Evolutionary conservation across 257 asterid species (phyloP).

Genomic region (Nicotiana otophora): DNA sequence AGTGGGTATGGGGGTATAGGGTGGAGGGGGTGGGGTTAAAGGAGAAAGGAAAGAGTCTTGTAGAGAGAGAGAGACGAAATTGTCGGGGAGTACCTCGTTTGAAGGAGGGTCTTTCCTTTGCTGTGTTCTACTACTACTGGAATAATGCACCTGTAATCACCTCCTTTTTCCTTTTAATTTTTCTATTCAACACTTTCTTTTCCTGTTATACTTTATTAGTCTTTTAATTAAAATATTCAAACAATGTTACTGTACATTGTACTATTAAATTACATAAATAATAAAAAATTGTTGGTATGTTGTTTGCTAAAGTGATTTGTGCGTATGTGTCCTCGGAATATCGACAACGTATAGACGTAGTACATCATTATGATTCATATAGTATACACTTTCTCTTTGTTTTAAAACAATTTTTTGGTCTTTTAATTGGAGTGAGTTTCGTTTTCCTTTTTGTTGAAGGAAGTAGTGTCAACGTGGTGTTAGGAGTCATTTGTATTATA

Average conservation of each 20-base stretch:
- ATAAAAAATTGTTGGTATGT: not conserved
- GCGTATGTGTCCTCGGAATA: not conserved
- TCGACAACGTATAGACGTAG: not conserved
- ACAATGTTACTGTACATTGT: not conserved
- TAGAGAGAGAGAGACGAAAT: conserved; percentile 1
- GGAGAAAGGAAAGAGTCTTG: not conserved
- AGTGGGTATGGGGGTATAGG: not conserved
- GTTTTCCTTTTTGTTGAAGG: too few species aligned
- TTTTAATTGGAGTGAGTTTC: too few species aligned
- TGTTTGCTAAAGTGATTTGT: not conserved
- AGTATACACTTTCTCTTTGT: too few species aligned
- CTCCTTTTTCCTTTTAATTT: not conserved
- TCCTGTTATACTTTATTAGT: not conserved
- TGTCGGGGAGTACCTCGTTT: conserved; percentile 6
- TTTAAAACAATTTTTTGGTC: too few species aligned
- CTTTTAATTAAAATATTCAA: not conserved
- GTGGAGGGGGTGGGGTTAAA: not conserved
- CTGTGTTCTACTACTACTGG: not conserved
- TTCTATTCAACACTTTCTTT: not conserved
- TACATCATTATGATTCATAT: not conserved
- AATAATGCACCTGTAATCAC: conserved; percentile 1
- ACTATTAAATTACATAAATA: not conserved
- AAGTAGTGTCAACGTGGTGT: too few species aligned
- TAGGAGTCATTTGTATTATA: too few species aligned
- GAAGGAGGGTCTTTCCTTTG: conserved; percentile 7